These are phyloP conservation scores for Lentinula sp. DNA, from an alignment of 768 basidiomycete species.

Conservation along the genomic window DNA sequence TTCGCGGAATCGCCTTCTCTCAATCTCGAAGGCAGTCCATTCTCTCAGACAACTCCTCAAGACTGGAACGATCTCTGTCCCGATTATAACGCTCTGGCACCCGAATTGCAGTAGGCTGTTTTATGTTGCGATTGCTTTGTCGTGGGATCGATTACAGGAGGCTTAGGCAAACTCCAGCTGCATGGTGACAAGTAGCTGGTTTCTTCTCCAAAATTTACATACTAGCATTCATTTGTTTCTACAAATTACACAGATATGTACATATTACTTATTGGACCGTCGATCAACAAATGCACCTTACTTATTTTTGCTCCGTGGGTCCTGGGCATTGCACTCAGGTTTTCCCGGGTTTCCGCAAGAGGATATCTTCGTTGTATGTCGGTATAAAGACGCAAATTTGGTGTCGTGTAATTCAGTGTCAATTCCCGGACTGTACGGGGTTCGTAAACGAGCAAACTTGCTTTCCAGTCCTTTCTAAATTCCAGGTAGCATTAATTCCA, in stretches of 20 bases:
- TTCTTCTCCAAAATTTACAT: neutral
- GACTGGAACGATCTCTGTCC: conserved; percentile 9
- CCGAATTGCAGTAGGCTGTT: conserved; percentile 8
- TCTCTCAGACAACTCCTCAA: conserved; percentile 4
- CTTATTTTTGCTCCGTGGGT: neutral
- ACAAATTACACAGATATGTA: neutral
- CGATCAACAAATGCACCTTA: neutral
- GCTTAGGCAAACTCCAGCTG: neutral
- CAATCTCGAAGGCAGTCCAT: conserved; percentile 4
- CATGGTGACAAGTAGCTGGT: neutral
- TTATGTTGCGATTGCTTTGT: neutral
- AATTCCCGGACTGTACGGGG: too few relatives aligned
- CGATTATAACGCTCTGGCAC: conserved; percentile 7
- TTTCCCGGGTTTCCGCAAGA: too few relatives aligned
- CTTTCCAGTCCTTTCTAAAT: too few relatives aligned
- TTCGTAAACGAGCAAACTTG: too few relatives aligned
- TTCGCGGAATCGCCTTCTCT: conserved; percentile 9
- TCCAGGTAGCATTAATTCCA: too few relatives aligned
- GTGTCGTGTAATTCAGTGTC: too few relatives aligned
- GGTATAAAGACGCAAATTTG: too few relatives aligned
- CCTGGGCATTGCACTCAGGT: too few relatives aligned
- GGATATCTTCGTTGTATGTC: too few relatives aligned
- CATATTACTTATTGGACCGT: neutral
- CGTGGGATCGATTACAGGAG: neutral
- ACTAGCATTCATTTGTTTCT: neutral